Evolutionary conservation across 169 alveolate genomes (phyloP).

Genomic region (Plasmodium relictum): DNA sequence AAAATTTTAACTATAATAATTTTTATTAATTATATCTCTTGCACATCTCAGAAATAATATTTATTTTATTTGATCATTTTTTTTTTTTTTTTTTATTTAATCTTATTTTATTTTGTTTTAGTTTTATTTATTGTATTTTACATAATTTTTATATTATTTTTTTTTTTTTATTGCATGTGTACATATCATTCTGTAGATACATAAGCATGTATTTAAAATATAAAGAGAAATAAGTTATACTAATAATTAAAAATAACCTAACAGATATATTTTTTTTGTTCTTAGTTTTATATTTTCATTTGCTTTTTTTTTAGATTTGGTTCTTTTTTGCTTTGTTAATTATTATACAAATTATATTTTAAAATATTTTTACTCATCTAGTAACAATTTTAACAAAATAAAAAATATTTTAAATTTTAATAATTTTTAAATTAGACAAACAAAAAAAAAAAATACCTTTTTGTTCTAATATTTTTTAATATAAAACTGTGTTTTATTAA

Average conservation of each 20-base stretch:
- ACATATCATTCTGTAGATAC: conserved; percentile 67
- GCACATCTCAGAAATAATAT: too few species aligned
- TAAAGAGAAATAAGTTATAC: not conserved
- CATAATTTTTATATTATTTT: not conserved
- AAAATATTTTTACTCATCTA: too few species aligned
- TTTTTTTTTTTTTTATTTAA: not conserved
- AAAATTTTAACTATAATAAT: too few species aligned
- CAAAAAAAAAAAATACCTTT: conserved; percentile 3
- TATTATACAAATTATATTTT: not conserved
- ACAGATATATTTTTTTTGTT: not conserved
- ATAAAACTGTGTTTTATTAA: not conserved
- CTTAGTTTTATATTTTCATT: not conserved
- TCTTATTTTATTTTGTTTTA: not conserved
- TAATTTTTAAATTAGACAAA: conserved; percentile 24
- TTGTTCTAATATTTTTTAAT: not conserved
- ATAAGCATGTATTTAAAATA: conserved; percentile 13
- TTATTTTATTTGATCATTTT: not conserved
- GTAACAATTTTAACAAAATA: not conserved
- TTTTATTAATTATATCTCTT: too few species aligned
- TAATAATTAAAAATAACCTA: not conserved
- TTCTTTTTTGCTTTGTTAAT: not conserved
- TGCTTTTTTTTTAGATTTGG: not conserved
- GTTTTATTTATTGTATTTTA: not conserved
- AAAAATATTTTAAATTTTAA: conserved; percentile 13
- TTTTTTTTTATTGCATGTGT: conserved; percentile 21